Evolutionary conservation across 345 rosid species (phyloP), one percentile per base, ranked within the genome.

Genomic region (Excoecaria agallocha): DNA sequence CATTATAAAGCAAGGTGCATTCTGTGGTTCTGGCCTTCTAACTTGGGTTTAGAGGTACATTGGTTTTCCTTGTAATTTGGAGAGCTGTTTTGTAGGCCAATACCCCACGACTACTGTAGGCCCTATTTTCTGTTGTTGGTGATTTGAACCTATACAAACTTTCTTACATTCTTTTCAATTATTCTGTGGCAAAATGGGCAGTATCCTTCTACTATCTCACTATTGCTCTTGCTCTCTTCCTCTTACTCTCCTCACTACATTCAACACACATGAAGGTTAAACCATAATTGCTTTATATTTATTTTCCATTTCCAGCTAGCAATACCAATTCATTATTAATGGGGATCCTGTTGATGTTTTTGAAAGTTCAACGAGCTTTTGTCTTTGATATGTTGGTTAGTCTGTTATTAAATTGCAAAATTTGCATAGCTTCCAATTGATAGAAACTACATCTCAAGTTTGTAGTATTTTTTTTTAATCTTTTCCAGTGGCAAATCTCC

Each of bases 131-230:
- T 75, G 96, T 97, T 66, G 72, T 86, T 82, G 99, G 98, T 72
- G 98, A 93, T 88, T 83, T 95, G 60, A 93, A 86, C 82, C 68
- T 87, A 70, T 91, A 86, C 87, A 93, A 90, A 81, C 82, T 95
- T 71, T 83, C 96, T 5, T 59, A 41, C 76, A 84, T 69, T 71
- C 78, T 91, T 5, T 93, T 89, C 71, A 91, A 92, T 50, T 35
- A 78, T 64, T 64, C 7, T 66, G 96, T 83, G 1, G 97, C 96
- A 72, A 82, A 68, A 58, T 95, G 96, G 96, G 83, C 98, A 0
- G 99, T 95, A 95, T 95, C 94, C 96, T 89, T 84, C 72, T 78
- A 39, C 30, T 57, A 41, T 35, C 12, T 67, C 20, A 55, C 59
- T 55, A 24, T 55, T 17, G 20, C n/a, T n/a, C n/a, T n/a, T n/a